Conservation (phyloP, 495 filamentous ascomycete genomes). For the Eremomyces bilateralis region DNA sequence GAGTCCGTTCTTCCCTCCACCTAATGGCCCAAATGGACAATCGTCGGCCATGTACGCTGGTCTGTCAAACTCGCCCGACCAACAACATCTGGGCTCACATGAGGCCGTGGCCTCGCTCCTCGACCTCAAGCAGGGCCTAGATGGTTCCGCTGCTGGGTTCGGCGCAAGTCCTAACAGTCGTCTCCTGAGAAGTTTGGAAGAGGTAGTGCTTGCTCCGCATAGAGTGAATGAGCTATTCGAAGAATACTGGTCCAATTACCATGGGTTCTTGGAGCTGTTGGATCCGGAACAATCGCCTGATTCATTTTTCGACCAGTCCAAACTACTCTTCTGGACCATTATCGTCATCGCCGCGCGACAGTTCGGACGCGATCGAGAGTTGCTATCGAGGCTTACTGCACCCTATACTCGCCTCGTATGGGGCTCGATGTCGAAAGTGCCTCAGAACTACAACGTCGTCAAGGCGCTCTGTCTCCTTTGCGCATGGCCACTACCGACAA, state of each 20-base stretch:
- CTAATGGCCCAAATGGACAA: too few relatives aligned
- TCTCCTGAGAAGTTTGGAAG: slow-evolving; percentile 31
- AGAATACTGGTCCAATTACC: slow-evolving; percentile 58
- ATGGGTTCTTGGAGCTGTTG: slow-evolving; percentile 70
- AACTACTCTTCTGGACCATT: slow-evolving; percentile 73
- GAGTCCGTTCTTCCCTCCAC: too few relatives aligned
- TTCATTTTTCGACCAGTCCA: slow-evolving; percentile 48
- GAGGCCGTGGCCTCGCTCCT: slow-evolving; percentile 68
- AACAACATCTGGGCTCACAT: slow-evolving; percentile 51
- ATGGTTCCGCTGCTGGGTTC: slow-evolving; percentile 25
- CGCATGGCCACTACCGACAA: slow-evolving; percentile 76
- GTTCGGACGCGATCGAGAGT: slow-evolving; percentile 37
- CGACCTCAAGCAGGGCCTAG: slow-evolving; percentile 40
- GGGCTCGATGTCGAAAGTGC: slow-evolving; percentile 61
- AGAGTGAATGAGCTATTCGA: slow-evolving; percentile 54
- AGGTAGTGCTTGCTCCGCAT: slow-evolving; percentile 52
- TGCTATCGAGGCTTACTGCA: slow-evolving; percentile 46
- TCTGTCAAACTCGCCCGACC: slow-evolving; percentile 11
- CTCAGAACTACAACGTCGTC: slow-evolving; percentile 73
- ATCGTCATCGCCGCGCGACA: slow-evolving; percentile 63
- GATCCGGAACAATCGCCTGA: slow-evolving; percentile 43
- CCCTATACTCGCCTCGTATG: slow-evolving; percentile 60
- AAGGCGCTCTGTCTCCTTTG: slow-evolving; percentile 79
- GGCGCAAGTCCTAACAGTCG: slow-evolving; percentile 5
- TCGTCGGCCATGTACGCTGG: slow-evolving; percentile 8